Evolutionary conservation across 495 filamentous ascomycete species (phyloP).

Genomic region (Hypoxylon rickii): DNA sequence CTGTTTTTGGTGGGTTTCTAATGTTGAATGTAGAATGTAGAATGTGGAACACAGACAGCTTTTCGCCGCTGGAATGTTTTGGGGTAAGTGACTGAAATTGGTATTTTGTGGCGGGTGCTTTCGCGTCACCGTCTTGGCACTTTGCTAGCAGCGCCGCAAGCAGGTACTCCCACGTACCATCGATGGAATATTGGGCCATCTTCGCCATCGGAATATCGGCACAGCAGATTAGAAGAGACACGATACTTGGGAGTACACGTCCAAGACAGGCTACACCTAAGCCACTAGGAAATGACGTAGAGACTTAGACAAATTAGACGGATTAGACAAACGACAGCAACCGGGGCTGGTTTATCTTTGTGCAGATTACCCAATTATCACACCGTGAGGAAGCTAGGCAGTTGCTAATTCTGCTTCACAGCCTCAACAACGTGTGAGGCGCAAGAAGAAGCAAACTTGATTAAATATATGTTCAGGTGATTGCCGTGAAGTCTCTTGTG

Average conservation of each 20-base stretch:
- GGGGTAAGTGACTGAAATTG: no score
- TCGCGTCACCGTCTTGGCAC: not conserved
- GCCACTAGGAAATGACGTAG: no score
- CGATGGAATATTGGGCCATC: no score
- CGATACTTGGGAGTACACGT: no score
- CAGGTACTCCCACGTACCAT: not conserved
- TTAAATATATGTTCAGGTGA: not conserved
- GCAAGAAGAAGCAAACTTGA: conserved; percentile 5
- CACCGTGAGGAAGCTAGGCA: not conserved
- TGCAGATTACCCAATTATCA: not conserved
- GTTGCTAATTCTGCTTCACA: conserved; percentile 4
- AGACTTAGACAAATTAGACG: no score
- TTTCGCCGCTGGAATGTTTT: no score
- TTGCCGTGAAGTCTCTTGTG: not conserved
- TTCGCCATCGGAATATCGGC: not conserved
- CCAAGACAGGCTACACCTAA: no score
- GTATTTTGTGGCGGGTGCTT: conserved; percentile 9
- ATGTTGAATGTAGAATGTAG: no score
- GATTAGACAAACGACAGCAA: no score
- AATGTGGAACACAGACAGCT: no score
- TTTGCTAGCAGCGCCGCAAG: not conserved
- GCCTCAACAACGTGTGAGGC: conserved; percentile 25
- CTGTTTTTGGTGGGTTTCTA: no score
- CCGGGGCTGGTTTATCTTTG: no score
- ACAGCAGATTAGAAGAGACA: not conserved